These are phyloP conservation scores for Fusarium staphyleae DNA, from an alignment of 2,329 filamentous ascomycete genomes.

Conservation along the genomic window DNA sequence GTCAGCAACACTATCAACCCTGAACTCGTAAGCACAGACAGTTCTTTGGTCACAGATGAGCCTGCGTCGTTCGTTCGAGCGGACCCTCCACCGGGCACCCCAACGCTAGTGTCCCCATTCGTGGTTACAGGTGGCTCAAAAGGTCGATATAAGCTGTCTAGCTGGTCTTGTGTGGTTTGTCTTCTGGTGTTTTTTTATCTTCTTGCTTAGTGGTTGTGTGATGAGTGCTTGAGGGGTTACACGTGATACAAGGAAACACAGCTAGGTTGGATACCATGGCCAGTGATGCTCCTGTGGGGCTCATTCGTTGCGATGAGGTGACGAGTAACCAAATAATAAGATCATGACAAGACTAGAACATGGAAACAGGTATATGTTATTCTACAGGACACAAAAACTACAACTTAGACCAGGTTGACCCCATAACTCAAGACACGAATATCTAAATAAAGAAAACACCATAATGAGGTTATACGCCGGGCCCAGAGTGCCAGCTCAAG, in stretches of 20 bases:
- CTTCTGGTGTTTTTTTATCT: not conserved
- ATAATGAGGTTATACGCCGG: not conserved
- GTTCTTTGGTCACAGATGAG: not conserved
- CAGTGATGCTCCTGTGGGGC: no score
- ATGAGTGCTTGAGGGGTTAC: not conserved
- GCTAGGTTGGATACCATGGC: not conserved
- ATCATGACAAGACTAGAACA: not conserved
- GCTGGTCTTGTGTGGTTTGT: not conserved
- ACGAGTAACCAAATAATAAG: not conserved
- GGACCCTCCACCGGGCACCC: not conserved
- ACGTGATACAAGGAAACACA: not conserved
- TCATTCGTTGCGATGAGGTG: no score
- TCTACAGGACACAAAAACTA: not conserved
- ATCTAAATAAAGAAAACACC: not conserved
- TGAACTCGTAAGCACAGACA: not conserved
- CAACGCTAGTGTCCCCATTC: not conserved
- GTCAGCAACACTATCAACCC: not conserved
- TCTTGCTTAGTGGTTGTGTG: not conserved
- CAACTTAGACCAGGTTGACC: not conserved
- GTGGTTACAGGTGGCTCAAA: conserved; percentile 7
- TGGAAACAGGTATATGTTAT: not conserved
- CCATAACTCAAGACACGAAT: not conserved
- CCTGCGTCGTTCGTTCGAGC: conserved; percentile 3
- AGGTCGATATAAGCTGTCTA: not conserved
- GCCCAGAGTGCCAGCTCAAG: not conserved